Base-by-base conservation (phyloP, 371 early-diverging fungal genomes). In the Apophysomyces trapeziformis region DNA sequence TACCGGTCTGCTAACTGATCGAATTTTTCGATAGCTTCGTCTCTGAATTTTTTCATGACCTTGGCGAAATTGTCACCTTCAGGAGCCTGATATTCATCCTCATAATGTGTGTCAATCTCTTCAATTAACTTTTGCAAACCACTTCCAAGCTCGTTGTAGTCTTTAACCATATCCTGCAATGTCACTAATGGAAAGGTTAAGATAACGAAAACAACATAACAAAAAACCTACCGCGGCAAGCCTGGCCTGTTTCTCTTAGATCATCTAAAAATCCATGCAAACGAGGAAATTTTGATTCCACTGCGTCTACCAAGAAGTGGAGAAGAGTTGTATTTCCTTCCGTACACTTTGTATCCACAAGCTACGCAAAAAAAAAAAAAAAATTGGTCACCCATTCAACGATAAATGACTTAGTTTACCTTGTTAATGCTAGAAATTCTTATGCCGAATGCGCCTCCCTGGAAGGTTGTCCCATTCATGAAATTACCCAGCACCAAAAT, bases 361-460 rank as follows among this genome's bases (percentile, higher is more conserved):
- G 73, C 87, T 91, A 67, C 50, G 57, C 16, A 4, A 18, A n/a
- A 26, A 56, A 67, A 13, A 7, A 4, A 18, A n/a, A 26, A 56
- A 67, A 13, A 7, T n/a, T 21, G 21, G 11, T 7, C 21, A 21
- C 2, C 41, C 16, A 21, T n/a, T 5, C 21, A 9, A 21, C 32
- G 32, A 37, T 14, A 9, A n/a, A 13, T 38, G 7, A 8, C 50
- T 38, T 50, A 16, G 38, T 54, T 64, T 78, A 91, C 91, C 85
- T 91, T 92, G 66, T 93, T 93, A 57, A 97, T 87, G 77, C 93
- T 94, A 7, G 86, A 84, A 66, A 96, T 92, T 64, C 89, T 87
- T 73, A 96, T 94, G 16, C 96, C 97, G 79, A 91, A 94, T 9
- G 95, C 95, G 13, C 93, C 92, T 38, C 97, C 96, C 65, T 92